Evolutionary conservation across 2,329 filamentous ascomycete genomes (phyloP).

Genomic region (Colletotrichum costaricense): DNA sequence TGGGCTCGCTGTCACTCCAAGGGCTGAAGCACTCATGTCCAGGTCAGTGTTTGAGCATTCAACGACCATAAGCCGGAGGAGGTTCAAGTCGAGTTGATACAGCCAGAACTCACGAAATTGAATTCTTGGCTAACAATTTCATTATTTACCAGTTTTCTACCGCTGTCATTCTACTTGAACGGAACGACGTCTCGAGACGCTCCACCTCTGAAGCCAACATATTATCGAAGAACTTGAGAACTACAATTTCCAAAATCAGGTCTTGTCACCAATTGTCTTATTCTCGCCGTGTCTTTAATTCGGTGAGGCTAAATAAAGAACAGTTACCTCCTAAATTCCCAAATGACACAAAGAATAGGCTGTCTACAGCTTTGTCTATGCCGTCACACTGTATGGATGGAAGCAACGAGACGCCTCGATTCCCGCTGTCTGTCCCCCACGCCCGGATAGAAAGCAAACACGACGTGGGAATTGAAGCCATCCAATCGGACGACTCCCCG

Average conservation of each 20-base stretch:
- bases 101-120: not conserved
- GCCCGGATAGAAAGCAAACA: constrained; percentile 21
- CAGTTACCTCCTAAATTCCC: not conserved
- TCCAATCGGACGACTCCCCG: constrained; percentile 29
- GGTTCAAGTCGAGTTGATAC: not conserved
- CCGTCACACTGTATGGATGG: constrained; percentile 13
- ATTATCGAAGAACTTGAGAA: not conserved
- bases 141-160: not conserved
- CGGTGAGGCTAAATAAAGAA: not conserved
- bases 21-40: not conserved
- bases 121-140: not conserved
- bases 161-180: not conserved
- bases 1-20: not conserved
- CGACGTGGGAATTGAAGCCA: not conserved
- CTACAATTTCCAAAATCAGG: not conserved
- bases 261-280: not conserved
- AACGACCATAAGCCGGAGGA: not conserved
- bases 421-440: constrained; percentile 1
- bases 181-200: not conserved
- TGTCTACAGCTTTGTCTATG: constrained; percentile 4
- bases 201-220: not conserved
- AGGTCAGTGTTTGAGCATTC: not conserved
- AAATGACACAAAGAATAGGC: not conserved
- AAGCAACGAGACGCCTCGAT: not conserved
- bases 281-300: not conserved